Percentiles rank a stretch among this genome's conserved stretches.
Evolutionary conservation across 305 asterid species (phyloP).

Genomic region (Euphrasia arctica): DNA sequence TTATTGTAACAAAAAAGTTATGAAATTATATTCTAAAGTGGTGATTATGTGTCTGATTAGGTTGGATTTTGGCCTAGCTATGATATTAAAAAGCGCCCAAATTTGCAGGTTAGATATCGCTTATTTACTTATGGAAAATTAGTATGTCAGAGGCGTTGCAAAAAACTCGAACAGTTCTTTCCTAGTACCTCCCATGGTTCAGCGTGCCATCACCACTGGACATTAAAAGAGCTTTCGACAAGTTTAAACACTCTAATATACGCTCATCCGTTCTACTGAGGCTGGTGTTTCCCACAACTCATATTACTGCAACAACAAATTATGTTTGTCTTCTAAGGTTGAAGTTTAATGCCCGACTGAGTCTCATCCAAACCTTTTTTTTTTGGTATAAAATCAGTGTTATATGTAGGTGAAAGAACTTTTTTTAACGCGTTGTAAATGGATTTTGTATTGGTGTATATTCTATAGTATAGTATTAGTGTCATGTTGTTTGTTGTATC

Average conservation of each 20-base stretch:
- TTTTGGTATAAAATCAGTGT: no score
- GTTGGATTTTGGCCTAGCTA: no score
- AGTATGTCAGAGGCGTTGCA: no score
- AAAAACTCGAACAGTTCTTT: slow-evolving; percentile 46
- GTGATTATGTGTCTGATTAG: no score
- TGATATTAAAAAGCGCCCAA: no score
- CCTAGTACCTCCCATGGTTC: slow-evolving; percentile 91
- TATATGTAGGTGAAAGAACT: not conserved
- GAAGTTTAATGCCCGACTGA: slow-evolving; percentile 25
- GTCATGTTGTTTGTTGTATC: not conserved
- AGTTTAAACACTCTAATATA: slow-evolving; percentile 35
- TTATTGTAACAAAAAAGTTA: no score
- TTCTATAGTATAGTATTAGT: not conserved
- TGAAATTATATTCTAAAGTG: no score
- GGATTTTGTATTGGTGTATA: not conserved
- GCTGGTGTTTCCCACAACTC: slow-evolving; percentile 73
- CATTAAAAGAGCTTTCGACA: slow-evolving; percentile 48
- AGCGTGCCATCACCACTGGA: slow-evolving; percentile 53
- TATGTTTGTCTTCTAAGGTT: slow-evolving; percentile 28
- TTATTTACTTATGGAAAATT: no score
- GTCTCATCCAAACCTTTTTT: no score
- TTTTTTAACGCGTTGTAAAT: not conserved
- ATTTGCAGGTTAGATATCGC: no score
- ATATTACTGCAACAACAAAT: slow-evolving; percentile 47
- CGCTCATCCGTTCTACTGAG: slow-evolving; percentile 58